Base-by-base conservation (phyloP, 345 rosid genomes). In the Arabidopsis suecica region DNA sequence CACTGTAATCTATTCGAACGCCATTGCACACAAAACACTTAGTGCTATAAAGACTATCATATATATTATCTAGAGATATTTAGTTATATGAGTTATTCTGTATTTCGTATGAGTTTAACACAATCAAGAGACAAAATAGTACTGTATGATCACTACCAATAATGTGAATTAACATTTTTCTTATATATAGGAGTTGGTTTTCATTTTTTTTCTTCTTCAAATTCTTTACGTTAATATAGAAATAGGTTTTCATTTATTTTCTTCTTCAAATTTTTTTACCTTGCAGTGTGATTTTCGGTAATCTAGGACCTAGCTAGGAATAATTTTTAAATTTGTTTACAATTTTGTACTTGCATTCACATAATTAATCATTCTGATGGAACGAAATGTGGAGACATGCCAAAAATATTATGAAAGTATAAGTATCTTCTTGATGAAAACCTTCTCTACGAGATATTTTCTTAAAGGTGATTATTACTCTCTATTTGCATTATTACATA, bases 311-410 rank as follows among this genome's bases (percentile, higher is more conserved):
- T 25, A 38, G 6, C 32, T 25, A 38, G 6, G 50, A 30, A 40
- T 51, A 38, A 67, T 9, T 37, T 28, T 28, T 28, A 14, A 9
- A 22, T 48, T 3, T 7, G 11, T 25, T 25, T 53, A 47, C 25
- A 66, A 48, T n/a, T 66, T 58, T 25, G 23, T 67, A 50, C 7
- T 22, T 60, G 30, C 38, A 9, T 42, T 67, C 54, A 23, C 69
- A 61, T 76, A 69, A 62, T 76, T 76, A 69, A 62, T 76, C 75
- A 76, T 69, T 76, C 62, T 32, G 8, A 48, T 30, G 37, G 37
- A 63, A 47, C 13, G 28, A 77, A 76, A 61, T 54, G 65, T 36
- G 32, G 64, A 68, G 69, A 55, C 80, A 62, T 62, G 37, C 41
- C 14, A 23, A 53, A 62, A 48, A 47, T 64, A 38, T 28, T 6